phyloP scores from a whole-genome alignment of 768 basidiomycete genomes.

The Macrolepiota fuliginosa region DNA sequence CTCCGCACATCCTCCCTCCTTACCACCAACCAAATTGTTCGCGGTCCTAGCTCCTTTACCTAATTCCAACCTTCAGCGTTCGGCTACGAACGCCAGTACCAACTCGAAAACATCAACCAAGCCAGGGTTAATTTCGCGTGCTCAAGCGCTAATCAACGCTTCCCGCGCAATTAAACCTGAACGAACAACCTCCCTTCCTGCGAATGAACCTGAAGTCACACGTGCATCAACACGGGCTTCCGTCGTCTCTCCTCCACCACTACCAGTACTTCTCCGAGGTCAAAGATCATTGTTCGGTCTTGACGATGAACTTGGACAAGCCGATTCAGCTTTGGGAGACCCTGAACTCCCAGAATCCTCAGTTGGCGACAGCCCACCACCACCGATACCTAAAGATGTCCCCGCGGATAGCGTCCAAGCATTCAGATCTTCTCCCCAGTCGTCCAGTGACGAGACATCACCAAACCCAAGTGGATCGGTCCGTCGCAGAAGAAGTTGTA shows the following conservation, averaged over 20 bases:
- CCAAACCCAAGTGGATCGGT: constrained; percentile 20
- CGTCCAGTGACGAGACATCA: constrained; percentile 9
- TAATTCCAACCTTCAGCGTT: constrained; percentile 14
- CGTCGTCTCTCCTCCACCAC: constrained; percentile 36
- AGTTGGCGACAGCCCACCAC: constrained; percentile 5
- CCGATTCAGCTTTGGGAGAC: constrained; percentile 10
- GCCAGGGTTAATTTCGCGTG: constrained; percentile 18
- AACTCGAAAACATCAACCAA: constrained; percentile 15
- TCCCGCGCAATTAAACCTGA: constrained; percentile 23
- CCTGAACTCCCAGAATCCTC: constrained; percentile 8
- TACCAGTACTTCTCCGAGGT: constrained; percentile 37
- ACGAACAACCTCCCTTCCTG: constrained; percentile 17
- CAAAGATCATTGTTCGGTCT: constrained; percentile 31
- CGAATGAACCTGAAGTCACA: constrained; percentile 15
- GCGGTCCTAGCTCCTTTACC: background rate
- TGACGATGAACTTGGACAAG: constrained; percentile 14
- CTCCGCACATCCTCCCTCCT: background rate
- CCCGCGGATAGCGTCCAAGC: background rate
- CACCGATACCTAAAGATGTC: background rate
- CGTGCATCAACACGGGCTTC: constrained; percentile 17
- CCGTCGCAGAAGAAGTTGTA: constrained; percentile 57
- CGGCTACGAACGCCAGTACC: constrained; percentile 24
- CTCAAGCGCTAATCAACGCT: constrained; percentile 18
- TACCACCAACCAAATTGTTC: background rate
- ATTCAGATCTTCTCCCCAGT: background rate